Evolutionary conservation across 441 rosid genomes (phyloP), one percentile per base, ranked within the genome.

Genomic region (Gossypium laxum): DNA sequence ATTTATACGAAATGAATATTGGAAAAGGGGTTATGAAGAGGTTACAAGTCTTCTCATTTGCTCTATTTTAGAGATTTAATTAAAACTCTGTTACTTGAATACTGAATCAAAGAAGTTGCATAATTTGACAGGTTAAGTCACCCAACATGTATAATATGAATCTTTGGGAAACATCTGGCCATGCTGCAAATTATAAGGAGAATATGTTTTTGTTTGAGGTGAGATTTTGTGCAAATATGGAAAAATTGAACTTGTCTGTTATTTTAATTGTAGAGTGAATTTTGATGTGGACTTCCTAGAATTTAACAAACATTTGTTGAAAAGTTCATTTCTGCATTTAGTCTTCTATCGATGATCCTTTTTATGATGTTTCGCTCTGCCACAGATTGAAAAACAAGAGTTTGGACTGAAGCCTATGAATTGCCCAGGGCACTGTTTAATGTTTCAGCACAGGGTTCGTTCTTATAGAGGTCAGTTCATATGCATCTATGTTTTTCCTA

Each of bases 101-200:
- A 30, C 18, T 10, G 43, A 26, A 5, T 78, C 32, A 48, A 69
- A 71, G 38, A 58, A 69, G 64, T 69, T 50, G 51, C 56, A 69
- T 48, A 72, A 51, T 15, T 73, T 81, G 76, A 77, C 91, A 95
- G 99, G 98, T 95, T 60, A 86, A 85, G 63, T 76, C 97, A 50
- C 99, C 96, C 62, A 92, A 92, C 82, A 91, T 95, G 81, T 95
- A 82, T 78, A 91, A 95, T 79, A 95, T 92, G 94, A 87, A 82
- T 81, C 92, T 95, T 67, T 95, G 99, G 99, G 95, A 92, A 76
- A 95, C 90, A 73, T 95, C 98, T 64, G 97, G 99, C 74, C 99
- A 95, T 83, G 98, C 96, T 74, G 96, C 86, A 66, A 92, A 95
- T 76, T 95, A 92, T 84, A 95, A 87, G 82, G 97, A 92, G 73